phyloP scores from a whole-genome alignment of 331 rosid genomes.

The Pyrus hybrid region DNA sequence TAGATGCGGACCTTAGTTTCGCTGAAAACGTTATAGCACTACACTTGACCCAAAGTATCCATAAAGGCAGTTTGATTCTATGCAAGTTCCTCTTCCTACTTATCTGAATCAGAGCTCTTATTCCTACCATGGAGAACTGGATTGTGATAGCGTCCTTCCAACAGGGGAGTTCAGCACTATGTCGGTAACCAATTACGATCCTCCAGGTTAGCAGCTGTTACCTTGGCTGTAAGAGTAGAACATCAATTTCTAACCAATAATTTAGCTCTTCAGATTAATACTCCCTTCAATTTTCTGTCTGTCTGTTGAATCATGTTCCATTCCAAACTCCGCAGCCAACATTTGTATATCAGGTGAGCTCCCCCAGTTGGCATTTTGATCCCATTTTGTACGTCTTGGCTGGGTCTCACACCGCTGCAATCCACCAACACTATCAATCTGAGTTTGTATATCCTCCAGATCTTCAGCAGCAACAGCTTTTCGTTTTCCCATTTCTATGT shows the following conservation, averaged over 20 bases:
- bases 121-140: neutral
- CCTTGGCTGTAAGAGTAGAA: constrained; percentile 9
- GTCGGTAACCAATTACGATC: neutral
- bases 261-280: neutral
- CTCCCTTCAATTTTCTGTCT: constrained; percentile 21
- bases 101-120: too few relatives aligned
- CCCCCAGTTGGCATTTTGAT: constrained; percentile 26
- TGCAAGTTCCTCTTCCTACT: too few relatives aligned
- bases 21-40: neutral
- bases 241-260: neutral
- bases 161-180: constrained; percentile 4
- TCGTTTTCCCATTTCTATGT: constrained; percentile 27
- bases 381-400: constrained; percentile 25
- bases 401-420: constrained; percentile 28
- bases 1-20: neutral
- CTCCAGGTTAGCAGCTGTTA: constrained; percentile 6
- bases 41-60: neutral
- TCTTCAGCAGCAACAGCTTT: constrained; percentile 34
- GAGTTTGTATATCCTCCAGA: constrained; percentile 32
- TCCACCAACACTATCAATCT: constrained; percentile 32
- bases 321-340: constrained; percentile 24
- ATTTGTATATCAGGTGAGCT: constrained; percentile 30
- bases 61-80: neutral
- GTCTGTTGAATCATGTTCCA: constrained; percentile 12
- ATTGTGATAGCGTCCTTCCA: neutral